Evolutionary conservation across 2,329 filamentous ascomycete species (phyloP).

Genomic region (Botrytis medusae): DNA sequence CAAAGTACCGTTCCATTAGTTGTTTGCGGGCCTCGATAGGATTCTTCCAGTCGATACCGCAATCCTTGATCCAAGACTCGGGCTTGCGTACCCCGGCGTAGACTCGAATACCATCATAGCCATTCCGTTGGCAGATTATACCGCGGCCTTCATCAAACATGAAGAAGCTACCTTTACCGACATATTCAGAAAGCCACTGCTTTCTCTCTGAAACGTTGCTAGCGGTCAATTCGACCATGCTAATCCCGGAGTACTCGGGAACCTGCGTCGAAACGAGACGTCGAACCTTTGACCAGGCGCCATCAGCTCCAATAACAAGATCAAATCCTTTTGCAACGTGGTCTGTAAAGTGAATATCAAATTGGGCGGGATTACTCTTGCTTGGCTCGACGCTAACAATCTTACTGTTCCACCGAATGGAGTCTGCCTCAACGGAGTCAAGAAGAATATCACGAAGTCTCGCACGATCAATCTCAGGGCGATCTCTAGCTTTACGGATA

Average conservation of each 20-base stretch:
- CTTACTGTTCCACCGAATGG: constrained; percentile 44
- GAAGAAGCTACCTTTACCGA: constrained; percentile 42
- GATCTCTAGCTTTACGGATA: constrained; percentile 17
- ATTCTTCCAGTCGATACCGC: constrained; percentile 31
- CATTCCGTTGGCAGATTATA: constrained; percentile 44
- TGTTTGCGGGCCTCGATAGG: constrained; percentile 23
- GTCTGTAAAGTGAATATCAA: constrained; percentile 27
- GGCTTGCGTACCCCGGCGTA: constrained; percentile 32
- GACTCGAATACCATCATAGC: constrained; percentile 43
- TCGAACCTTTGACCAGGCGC: constrained; percentile 45
- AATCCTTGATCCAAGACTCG: constrained; percentile 30
- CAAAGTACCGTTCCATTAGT: constrained; percentile 26
- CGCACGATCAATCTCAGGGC: constrained; percentile 45
- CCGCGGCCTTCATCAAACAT: constrained; percentile 39
- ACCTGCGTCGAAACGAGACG: constrained; percentile 34
- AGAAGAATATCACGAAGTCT: constrained; percentile 42
- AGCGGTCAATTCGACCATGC: constrained; percentile 38
- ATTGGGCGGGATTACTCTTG: constrained; percentile 18
- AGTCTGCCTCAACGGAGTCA: constrained; percentile 35
- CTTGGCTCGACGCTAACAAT: constrained; percentile 34
- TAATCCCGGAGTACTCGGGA: constrained; percentile 43
- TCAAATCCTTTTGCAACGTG: constrained; percentile 37
- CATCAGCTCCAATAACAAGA: constrained; percentile 45
- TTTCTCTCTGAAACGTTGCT: constrained; percentile 38
- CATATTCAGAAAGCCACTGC: constrained; percentile 41